Percentiles rank a stretch among this genome's conserved stretches.
Conservation (phyloP, 2,329 filamentous ascomycete genomes). For the Monosporascus sp. region DNA sequence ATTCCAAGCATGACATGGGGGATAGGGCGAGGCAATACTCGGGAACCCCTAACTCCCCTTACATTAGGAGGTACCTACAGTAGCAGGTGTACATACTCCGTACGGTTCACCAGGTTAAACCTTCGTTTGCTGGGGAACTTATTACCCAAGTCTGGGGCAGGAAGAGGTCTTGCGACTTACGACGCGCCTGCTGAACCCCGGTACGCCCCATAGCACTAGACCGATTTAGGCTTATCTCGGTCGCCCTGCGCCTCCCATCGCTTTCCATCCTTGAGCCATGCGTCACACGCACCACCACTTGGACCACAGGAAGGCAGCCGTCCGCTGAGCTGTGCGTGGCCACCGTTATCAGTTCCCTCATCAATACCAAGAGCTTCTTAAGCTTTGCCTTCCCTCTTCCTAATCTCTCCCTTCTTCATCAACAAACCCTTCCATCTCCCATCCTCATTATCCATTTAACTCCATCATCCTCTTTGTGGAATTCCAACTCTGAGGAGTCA, state of each 20-base stretch:
- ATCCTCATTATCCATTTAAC: conserved; percentile 23
- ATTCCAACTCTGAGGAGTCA: conserved; percentile 16
- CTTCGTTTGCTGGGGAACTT: too few relatives aligned
- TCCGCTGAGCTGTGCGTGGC: not conserved
- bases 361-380: not conserved
- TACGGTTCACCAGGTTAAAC: too few relatives aligned
- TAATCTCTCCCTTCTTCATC: conserved; percentile 19
- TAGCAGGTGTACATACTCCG: too few relatives aligned
- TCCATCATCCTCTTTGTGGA: conserved; percentile 17
- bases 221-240: not conserved
- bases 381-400: conserved; percentile 22
- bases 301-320: not conserved
- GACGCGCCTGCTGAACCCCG: not conserved
- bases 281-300: not conserved
- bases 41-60: too few relatives aligned
- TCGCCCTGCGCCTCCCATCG: not conserved
- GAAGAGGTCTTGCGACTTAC: not conserved
- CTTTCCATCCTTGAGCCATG: not conserved
- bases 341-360: not conserved
- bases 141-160: not conserved
- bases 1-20: too few relatives aligned
- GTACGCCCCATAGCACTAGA: not conserved
- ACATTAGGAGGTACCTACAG: too few relatives aligned
- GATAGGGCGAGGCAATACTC: too few relatives aligned
- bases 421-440: conserved; percentile 19